These are phyloP conservation scores for Hanseniaspora lindneri DNA, from an alignment of 805 yeast genomes.

Conservation along the genomic window DNA sequence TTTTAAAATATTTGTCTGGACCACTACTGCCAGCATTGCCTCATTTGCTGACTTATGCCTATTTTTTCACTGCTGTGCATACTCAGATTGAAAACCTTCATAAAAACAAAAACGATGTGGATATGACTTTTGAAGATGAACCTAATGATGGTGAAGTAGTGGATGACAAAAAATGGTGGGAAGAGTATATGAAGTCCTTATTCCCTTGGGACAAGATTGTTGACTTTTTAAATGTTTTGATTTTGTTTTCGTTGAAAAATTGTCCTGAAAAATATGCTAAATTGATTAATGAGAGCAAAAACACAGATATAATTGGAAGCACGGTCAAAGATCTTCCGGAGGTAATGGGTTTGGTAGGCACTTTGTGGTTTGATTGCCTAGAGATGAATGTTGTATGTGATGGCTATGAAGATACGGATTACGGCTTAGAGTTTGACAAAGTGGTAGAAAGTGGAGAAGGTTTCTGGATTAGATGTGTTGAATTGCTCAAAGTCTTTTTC, in stretches of 20 bases:
- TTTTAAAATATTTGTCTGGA: constrained; percentile 54
- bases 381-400: constrained; percentile 7
- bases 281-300: constrained; percentile 41
- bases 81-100: constrained; percentile 35
- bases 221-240: constrained; percentile 48
- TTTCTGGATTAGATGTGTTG: constrained; percentile 28
- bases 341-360: constrained; percentile 79
- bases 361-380: constrained; percentile 57
- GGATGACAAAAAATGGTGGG: constrained; percentile 24
- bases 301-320: constrained; percentile 34
- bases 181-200: constrained; percentile 34
- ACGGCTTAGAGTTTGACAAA: constrained; percentile 42
- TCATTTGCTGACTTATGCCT: constrained; percentile 66
- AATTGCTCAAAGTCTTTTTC: constrained; percentile 26
- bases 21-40: constrained; percentile 57
- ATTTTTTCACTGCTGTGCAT: constrained; percentile 55
- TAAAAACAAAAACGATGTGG: constrained; percentile 9
- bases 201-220: constrained; percentile 62
- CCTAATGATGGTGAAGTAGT: background rate
- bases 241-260: constrained; percentile 29
- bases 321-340: constrained; percentile 40
- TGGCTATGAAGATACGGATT: constrained; percentile 34
- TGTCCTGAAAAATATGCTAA: constrained; percentile 24
- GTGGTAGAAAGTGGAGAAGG: constrained; percentile 28
- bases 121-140: background rate